phyloP scores from a whole-genome alignment of 1,284 basidiomycete genomes.

The Melampsora larici-populina region DNA sequence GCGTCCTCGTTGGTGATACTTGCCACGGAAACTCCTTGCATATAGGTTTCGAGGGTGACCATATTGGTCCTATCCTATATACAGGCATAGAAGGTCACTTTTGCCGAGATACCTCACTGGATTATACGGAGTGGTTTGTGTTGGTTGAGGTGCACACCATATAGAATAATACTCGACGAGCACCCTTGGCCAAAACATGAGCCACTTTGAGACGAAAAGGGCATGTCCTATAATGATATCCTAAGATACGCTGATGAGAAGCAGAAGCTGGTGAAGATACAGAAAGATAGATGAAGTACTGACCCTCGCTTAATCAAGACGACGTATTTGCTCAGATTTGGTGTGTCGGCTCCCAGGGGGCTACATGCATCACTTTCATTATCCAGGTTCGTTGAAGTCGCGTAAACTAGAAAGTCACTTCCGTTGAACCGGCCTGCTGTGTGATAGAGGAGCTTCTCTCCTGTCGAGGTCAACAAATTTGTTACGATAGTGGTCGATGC shows the following conservation, averaged over 20 bases:
- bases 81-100: neutral
- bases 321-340: conserved; percentile 5
- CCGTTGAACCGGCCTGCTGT: conserved; percentile 18
- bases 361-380: conserved; percentile 1
- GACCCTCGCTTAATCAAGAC: conserved; percentile 15
- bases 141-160: conserved; percentile 26
- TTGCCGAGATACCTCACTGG: neutral
- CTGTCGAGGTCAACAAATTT: neutral
- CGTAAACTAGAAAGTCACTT: neutral
- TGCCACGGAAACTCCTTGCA: conserved; percentile 12
- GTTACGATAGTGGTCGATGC: neutral
- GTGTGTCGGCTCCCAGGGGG: neutral
- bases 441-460: conserved; percentile 3
- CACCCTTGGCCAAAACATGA: conserved; percentile 27
- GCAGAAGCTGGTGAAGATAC: neutral
- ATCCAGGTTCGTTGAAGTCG: neutral
- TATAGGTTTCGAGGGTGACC: conserved; percentile 9
- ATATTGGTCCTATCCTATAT: conserved; percentile 19
- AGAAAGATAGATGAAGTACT: neutral
- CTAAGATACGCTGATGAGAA: neutral
- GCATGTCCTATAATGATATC: conserved; percentile 13
- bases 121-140: neutral
- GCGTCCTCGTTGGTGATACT: conserved; percentile 19
- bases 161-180: conserved; percentile 34
- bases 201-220: conserved; percentile 11